phyloP scores from a whole-genome alignment of 2,329 filamentous ascomycete genomes.

The Amphichorda felina region DNA sequence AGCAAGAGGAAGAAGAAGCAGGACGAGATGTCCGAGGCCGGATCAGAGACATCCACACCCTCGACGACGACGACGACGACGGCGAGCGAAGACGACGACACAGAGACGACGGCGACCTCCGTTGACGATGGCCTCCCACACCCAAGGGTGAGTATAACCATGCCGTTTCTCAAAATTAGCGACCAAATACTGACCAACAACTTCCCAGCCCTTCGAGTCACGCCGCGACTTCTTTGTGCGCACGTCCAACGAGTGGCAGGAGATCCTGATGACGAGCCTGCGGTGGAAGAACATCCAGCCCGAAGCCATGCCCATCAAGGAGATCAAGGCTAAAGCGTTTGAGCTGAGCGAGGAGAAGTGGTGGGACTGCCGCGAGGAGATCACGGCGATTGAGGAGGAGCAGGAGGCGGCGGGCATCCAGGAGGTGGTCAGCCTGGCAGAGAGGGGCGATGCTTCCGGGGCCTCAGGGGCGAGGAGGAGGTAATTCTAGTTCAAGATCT shows the following conservation, averaged over 20 bases:
- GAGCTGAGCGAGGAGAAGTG: constrained; percentile 90
- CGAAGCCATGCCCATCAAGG: constrained; percentile 68
- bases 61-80: constrained; percentile 10
- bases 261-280: constrained; percentile 65
- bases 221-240: constrained; percentile 86
- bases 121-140: constrained; percentile 69
- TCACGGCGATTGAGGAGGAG: constrained; percentile 83
- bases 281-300: constrained; percentile 55
- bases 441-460: constrained; percentile 47
- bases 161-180: constrained; percentile 1
- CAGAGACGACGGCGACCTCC: constrained; percentile 34
- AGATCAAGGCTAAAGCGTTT: constrained; percentile 85
- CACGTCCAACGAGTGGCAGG: constrained; percentile 85
- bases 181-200: constrained; percentile 2
- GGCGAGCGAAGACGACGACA: constrained; percentile 28
- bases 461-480: constrained; percentile 17
- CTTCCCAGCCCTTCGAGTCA: constrained; percentile 67
- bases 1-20: constrained; percentile 47
- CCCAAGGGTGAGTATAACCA: constrained; percentile 41
- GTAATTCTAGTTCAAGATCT: no score
- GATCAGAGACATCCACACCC: constrained; percentile 16
- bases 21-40: constrained; percentile 27
- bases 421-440: constrained; percentile 80
- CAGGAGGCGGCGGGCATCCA: constrained; percentile 92
- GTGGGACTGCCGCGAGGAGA: constrained; percentile 97